Evolutionary conservation across 139 green algal genomes (phyloP).

Genomic region (Eudorina sp.): DNA sequence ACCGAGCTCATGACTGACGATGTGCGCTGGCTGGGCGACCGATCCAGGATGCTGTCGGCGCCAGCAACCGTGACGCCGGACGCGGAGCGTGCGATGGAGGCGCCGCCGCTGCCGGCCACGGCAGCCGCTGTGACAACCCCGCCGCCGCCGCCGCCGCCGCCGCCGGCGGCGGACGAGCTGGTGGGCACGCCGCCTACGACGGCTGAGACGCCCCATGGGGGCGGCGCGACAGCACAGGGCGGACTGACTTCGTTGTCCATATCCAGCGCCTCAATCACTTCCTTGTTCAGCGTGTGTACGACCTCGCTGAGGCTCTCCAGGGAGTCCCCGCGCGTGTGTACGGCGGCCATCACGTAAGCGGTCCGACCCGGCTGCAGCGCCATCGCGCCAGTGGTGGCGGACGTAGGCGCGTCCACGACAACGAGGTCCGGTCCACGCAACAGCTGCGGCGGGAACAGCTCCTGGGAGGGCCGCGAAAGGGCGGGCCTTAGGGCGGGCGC

Average conservation of each 20-base stretch:
- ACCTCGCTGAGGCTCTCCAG: conserved; percentile 50
- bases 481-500: not conserved
- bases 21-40: conserved; percentile 30
- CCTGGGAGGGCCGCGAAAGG: not conserved
- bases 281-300: conserved; percentile 29
- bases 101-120: not conserved
- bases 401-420: no score
- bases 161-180: no score
- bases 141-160: not conserved
- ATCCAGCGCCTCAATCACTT: conserved; percentile 31
- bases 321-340: conserved; percentile 44
- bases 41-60: conserved; percentile 1
- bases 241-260: not conserved
- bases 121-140: no score
- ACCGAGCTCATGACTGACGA: conserved; percentile 29
- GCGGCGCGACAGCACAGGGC: not conserved
- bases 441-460: not conserved
- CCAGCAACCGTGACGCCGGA: not conserved
- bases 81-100: not conserved
- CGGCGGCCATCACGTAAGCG: no score
- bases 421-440: no score
- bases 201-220: not conserved
- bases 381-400: no score
- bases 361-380: no score
- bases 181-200: not conserved